Percentiles rank a stretch among this genome's conserved stretches.
These are phyloP conservation scores for Clarkia xantiana DNA, from an alignment of 345 rosid species.

Conservation along the genomic window DNA sequence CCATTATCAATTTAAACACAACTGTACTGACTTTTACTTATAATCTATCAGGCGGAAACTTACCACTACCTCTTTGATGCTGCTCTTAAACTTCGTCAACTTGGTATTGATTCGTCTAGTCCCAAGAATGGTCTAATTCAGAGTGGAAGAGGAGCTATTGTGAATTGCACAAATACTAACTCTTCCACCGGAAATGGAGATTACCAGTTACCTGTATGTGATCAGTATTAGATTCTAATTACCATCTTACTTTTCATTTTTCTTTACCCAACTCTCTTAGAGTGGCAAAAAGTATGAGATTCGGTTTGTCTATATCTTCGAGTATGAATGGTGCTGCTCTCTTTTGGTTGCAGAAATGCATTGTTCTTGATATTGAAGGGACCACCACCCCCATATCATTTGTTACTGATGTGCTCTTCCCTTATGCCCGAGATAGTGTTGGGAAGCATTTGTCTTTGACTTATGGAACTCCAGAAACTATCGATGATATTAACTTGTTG, in stretches of 20 bases:
- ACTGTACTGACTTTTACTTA: too few relatives aligned
- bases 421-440: conserved; percentile 78
- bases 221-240: too few relatives aligned
- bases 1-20: too few relatives aligned
- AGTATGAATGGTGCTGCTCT: conserved; percentile 4
- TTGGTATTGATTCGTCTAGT: conserved; percentile 61
- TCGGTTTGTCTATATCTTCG: background rate
- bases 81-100: conserved; percentile 77
- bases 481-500: conserved; percentile 60
- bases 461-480: conserved; percentile 64
- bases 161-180: conserved; percentile 11
- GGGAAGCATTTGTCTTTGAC: conserved; percentile 65
- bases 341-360: conserved; percentile 41
- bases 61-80: conserved; percentile 89
- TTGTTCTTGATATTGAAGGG: conserved; percentile 96
- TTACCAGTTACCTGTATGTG: conserved; percentile 34
- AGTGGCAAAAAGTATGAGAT: too few relatives aligned
- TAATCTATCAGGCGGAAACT: conserved; percentile 59
- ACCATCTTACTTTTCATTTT: too few relatives aligned
- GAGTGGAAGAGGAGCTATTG: conserved; percentile 23
- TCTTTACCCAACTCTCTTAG: too few relatives aligned
- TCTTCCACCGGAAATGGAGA: conserved; percentile 22
- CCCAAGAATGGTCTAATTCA: conserved; percentile 61
- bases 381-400: conserved; percentile 93
- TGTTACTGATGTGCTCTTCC: conserved; percentile 82